Conservation (phyloP, 2,329 filamentous ascomycete genomes). For the Lasiodiplodia citricola region DNA sequence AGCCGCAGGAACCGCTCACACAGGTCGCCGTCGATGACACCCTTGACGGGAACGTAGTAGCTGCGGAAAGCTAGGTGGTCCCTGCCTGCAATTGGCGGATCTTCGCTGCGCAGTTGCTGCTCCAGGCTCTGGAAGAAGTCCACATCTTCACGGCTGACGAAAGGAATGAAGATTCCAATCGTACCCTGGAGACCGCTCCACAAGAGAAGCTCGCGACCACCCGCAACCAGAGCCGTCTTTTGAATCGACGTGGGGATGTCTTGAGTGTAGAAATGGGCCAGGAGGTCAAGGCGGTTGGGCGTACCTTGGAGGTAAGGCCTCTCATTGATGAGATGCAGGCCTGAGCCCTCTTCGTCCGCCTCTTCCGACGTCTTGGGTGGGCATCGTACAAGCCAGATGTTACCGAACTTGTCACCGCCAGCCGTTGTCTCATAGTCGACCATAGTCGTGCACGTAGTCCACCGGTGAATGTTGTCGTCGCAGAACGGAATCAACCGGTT, state of each 20-base stretch:
- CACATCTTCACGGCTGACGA: conserved; percentile 87
- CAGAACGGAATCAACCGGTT: conserved; percentile 93
- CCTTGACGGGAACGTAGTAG: conserved; percentile 96
- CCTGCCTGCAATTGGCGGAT: conserved; percentile 84
- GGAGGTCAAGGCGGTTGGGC: conserved; percentile 80
- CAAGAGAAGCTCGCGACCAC: conserved; percentile 86
- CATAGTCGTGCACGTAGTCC: conserved; percentile 91
- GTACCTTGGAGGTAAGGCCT: conserved; percentile 89
- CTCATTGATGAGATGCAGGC: conserved; percentile 88
- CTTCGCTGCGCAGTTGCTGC: conserved; percentile 80
- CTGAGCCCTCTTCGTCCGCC: conserved; percentile 89
- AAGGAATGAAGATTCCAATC: conserved; percentile 90
- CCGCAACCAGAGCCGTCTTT: conserved; percentile 87
- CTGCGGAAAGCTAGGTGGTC: conserved; percentile 95
- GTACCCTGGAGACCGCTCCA: conserved; percentile 97
- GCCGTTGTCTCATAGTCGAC: conserved; percentile 96
- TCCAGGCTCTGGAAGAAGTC: conserved; percentile 98
- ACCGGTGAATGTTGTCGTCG: conserved; percentile 86
- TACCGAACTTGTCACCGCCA: conserved; percentile 97
- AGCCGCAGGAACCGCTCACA: conserved; percentile 90
- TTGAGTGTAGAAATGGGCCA: conserved; percentile 88
- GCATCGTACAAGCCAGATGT: conserved; percentile 89
- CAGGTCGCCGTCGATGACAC: conserved; percentile 93
- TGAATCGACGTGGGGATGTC: conserved; percentile 91
- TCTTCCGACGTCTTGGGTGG: conserved; percentile 85